A percentile compares a stretch with the other conserved stretches of the same genome.
Evolutionary conservation across 768 basidiomycete species (phyloP).

Genomic region (Suillus plorans): DNA sequence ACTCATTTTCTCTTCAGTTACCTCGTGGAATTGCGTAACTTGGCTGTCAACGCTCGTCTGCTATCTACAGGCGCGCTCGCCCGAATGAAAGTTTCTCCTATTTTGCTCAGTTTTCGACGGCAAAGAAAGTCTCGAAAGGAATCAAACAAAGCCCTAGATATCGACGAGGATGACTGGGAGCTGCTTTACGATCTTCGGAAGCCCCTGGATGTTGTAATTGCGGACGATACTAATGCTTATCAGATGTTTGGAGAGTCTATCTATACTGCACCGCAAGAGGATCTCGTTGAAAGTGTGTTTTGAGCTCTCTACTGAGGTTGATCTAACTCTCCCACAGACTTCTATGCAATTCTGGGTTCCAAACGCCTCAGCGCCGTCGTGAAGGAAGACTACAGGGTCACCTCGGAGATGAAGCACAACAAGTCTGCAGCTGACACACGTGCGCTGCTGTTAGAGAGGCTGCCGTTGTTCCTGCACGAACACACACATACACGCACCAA

Average conservation of each 20-base stretch:
- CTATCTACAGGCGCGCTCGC: slow-evolving; percentile 46
- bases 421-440: slow-evolving; percentile 53
- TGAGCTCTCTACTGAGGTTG: neutral
- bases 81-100: slow-evolving; percentile 68
- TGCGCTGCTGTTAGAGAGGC: slow-evolving; percentile 70
- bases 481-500: slow-evolving; percentile 66
- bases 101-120: slow-evolving; percentile 75
- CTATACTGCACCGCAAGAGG: slow-evolving; percentile 85
- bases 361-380: slow-evolving; percentile 70
- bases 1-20: slow-evolving; percentile 49
- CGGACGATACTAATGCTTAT: slow-evolving; percentile 82
- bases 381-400: slow-evolving; percentile 71
- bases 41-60: slow-evolving; percentile 72
- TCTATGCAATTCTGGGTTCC: slow-evolving; percentile 79
- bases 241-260: slow-evolving; percentile 77
- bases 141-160: slow-evolving; percentile 26
- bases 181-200: slow-evolving; percentile 67
- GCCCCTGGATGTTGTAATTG: slow-evolving; percentile 73
- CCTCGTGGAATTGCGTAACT: slow-evolving; percentile 76
- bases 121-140: slow-evolving; percentile 33
- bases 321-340: slow-evolving; percentile 39
- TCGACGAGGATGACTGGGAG: slow-evolving; percentile 77
- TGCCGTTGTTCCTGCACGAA: slow-evolving; percentile 91
- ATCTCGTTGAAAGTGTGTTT: slow-evolving; percentile 74
- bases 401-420: slow-evolving; percentile 48